Percentiles rank a stretch among this genome's conserved stretches.
Evolutionary conservation across 2,329 filamentous ascomycete species (phyloP).

Genomic region (Exophiala viscosa): DNA sequence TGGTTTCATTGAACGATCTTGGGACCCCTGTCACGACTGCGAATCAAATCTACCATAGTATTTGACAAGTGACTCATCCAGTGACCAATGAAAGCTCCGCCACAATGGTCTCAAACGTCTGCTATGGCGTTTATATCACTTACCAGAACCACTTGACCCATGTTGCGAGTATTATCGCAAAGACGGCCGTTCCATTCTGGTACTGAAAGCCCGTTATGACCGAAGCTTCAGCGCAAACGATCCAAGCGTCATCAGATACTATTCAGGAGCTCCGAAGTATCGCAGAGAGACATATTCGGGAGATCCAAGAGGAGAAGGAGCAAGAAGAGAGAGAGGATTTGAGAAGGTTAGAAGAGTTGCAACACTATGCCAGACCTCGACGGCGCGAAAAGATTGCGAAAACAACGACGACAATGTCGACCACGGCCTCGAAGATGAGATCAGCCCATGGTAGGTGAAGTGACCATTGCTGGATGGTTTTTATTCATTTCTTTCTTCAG

Average conservation of each 20-base stretch:
- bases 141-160: too few relatives aligned
- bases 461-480: neutral
- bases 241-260: neutral
- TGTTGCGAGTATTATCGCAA: too few relatives aligned
- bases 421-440: conserved; percentile 17
- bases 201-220: too few relatives aligned
- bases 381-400: conserved; percentile 3
- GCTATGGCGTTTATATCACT: too few relatives aligned
- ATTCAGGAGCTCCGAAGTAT: conserved; percentile 13
- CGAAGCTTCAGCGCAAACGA: too few relatives aligned
- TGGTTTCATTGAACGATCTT: too few relatives aligned
- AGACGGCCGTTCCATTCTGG: too few relatives aligned
- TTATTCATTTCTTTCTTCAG: conserved; percentile 17
- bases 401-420: neutral
- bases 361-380: conserved; percentile 17
- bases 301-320: conserved; percentile 16
- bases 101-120: too few relatives aligned
- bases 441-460: conserved; percentile 21
- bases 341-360: conserved; percentile 13
- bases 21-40: too few relatives aligned
- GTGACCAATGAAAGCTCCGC: too few relatives aligned
- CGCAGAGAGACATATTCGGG: conserved; percentile 18
- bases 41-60: too few relatives aligned
- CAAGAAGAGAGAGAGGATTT: conserved; percentile 13
- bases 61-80: too few relatives aligned